Evolutionary conservation across 164 flowering plant genomes (phyloP), one percentile per base, ranked within the genome.

Genomic region (Nymphaea thermarum): DNA sequence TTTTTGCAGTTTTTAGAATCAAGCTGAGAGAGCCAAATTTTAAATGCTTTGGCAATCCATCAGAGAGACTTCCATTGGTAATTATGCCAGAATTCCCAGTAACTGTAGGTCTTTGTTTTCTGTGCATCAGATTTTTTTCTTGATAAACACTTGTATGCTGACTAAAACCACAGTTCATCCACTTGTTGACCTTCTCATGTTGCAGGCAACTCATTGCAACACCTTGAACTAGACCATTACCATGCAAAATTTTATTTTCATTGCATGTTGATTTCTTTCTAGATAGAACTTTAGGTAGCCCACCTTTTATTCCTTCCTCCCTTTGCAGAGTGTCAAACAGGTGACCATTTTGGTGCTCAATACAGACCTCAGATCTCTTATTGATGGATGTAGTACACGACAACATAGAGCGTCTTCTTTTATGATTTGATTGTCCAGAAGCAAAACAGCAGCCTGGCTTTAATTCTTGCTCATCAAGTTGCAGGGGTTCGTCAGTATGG

Each of bases 61-160:
- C 74, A 68, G 67, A 62, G 53, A 42, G 15, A 16, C 72, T 73
- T 66, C 77, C 82, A 74, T 76, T 74, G 63, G 80, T 73, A 72
- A 87, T 82, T 64, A 82, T 77, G 57, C 93, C 93, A 71, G 70
- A 83, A 71, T 83, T 80, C 59, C 89, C 89, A 74, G 72, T 77
- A 5, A 83, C 86, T 41, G 80, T 72, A 43, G 87, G 89, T 69
- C 75, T 81, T 63, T 62, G 61, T 69, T 69, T 72, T 68, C 75
- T 63, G 44, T 66, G 61, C 66, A 42, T 62, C 14, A 15, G 8
- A 51, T 51, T 4, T 7, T 8, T 51, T 51, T 51, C 57, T 51
- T 51, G 57, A 15, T 2, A 2, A 51, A 51, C 57, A 51, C 57
- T 51, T 51, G 3, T 4, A 51, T 51, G 57, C 14, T 51, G 57